phyloP scores from a whole-genome alignment of 441 rosid species.

The Corymbia citriodora region DNA sequence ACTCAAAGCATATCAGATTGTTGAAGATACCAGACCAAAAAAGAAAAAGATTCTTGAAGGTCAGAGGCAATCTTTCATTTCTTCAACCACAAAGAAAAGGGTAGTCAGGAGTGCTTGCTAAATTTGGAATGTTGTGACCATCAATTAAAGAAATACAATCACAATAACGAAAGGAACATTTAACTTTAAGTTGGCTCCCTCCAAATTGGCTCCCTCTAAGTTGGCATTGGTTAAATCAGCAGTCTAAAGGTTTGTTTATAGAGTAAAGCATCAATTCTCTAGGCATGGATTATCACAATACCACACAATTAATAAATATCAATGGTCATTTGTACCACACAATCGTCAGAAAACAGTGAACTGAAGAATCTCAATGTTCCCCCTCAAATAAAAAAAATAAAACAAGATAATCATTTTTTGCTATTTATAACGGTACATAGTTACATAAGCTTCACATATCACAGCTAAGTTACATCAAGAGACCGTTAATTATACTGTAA shows the following conservation, averaged over 20 bases:
- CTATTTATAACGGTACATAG: neutral
- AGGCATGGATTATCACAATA: neutral
- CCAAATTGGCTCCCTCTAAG: constrained; percentile 87
- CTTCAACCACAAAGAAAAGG: neutral
- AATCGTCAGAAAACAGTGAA: neutral
- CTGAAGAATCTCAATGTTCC: neutral
- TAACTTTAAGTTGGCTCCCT: constrained; percentile 96
- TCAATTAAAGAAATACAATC: neutral
- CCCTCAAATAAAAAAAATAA: neutral
- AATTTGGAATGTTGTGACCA: neutral
- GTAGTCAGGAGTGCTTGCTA: neutral
- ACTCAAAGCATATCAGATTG: neutral
- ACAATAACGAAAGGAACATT: neutral
- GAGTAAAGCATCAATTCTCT: neutral
- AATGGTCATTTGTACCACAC: neutral
- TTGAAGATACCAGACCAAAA: too few species aligned
- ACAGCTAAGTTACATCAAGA: neutral
- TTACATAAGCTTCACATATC: neutral
- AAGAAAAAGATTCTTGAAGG: neutral
- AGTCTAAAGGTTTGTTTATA: constrained; percentile 25
- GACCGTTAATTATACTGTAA: neutral
- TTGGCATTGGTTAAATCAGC: constrained; percentile 94
- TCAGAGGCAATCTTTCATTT: neutral
- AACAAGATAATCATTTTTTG: neutral
- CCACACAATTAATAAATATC: neutral